These are phyloP conservation scores for Sporothrix humicola DNA, from an alignment of 2,329 filamentous ascomycete genomes.

Conservation along the genomic window DNA sequence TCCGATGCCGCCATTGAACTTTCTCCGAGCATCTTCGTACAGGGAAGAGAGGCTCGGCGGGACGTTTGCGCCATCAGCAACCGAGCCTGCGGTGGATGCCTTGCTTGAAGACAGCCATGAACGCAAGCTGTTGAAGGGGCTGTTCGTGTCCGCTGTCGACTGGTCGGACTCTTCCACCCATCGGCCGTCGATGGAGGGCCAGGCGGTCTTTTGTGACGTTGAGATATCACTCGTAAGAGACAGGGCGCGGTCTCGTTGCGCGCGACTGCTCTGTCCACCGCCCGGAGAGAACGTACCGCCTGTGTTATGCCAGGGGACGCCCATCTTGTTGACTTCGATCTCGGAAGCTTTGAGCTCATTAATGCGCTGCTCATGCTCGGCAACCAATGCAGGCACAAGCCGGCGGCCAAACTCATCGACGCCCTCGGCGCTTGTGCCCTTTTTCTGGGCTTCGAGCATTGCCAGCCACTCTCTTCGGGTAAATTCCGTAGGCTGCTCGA, in stretches of 20 bases:
- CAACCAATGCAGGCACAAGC: conserved; percentile 37
- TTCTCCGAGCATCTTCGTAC: conserved; percentile 34
- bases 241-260: conserved; percentile 35
- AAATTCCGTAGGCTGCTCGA: conserved; percentile 29
- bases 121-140: conserved; percentile 38
- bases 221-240: conserved; percentile 35
- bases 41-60: conserved; percentile 34
- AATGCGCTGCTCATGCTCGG: conserved; percentile 39
- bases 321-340: conserved; percentile 37
- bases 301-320: conserved; percentile 36
- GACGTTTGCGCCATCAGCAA: conserved; percentile 7
- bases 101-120: conserved; percentile 37
- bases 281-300: not conserved
- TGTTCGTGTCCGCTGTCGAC: conserved; percentile 37
- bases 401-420: conserved; percentile 36
- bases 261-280: not conserved
- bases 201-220: conserved; percentile 18
- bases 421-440: conserved; percentile 26
- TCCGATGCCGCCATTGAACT: not conserved
- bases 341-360: conserved; percentile 37
- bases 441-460: conserved; percentile 35
- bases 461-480: conserved; percentile 36
- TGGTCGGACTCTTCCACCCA: conserved; percentile 35
- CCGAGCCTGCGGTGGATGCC: conserved; percentile 35
- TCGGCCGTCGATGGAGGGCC: conserved; percentile 32